Evolutionary conservation across 805 yeast species (phyloP), one percentile per base, ranked within the genome.

Genomic region (Monosporozyma aerobia): DNA sequence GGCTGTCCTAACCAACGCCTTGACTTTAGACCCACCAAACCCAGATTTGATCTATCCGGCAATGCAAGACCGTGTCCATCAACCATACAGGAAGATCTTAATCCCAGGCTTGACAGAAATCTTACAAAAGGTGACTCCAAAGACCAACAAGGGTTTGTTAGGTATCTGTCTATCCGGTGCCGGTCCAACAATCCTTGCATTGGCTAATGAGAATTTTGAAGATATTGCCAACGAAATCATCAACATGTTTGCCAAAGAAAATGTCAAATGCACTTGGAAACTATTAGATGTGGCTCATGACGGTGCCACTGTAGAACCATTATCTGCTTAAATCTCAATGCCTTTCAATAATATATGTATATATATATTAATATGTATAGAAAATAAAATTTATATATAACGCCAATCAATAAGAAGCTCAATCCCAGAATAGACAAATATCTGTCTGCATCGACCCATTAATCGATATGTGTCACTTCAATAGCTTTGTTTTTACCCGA

Each of bases 91-190:
- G 65, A 83, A 90, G 64, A 82, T 83, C 13, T 77, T 92, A 60
- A 88, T 94, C 53, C 99, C 99, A 4, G 99, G 98, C 0, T 77
- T 94, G 52, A 76, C 85, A 10, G 89, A 87, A 56, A 88, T 94
- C 48, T 76, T 94, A 59, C 74, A 81, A 6, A 77, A 85, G 13
- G 83, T 94, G 50, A 87, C 95, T 0, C 96, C 98, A 44, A 76
- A 79, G 46, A 75, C 87, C 5, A 87, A 87, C 66, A 84, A 85
- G 1, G 97, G 97, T 3, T 76, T 90, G 48, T 76, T 94, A 54
- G 99, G 99, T 50, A 88, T 94, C 61, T 94, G 99, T 68, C 76
- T 94, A 54, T 86, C 96, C 29, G 99, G 99, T 51, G 99, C 99
- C 6, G 99, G 99, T 8, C 99, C 99, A 53, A 94, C 99, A 7